Conservation (phyloP, 345 rosid genomes). For the Brassica rapa region DNA sequence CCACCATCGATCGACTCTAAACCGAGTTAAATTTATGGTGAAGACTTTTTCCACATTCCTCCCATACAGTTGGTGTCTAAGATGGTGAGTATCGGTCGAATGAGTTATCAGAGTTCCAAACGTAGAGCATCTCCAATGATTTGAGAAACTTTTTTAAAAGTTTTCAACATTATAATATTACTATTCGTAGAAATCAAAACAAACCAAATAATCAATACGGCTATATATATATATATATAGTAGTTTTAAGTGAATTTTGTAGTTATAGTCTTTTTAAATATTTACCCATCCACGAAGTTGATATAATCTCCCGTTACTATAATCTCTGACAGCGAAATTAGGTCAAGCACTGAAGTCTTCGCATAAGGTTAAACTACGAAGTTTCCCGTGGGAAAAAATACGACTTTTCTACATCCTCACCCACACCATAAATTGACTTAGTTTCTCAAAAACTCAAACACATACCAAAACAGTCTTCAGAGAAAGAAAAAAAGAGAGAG, state of each 20-base stretch:
- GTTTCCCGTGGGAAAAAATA: too few species aligned
- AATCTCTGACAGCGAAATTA: constrained; percentile 36
- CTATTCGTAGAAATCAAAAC: neutral
- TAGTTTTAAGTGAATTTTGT: neutral
- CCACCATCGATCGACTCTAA: neutral
- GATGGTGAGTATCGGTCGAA: constrained; percentile 59
- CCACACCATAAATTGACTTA: neutral
- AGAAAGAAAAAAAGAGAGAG: neutral
- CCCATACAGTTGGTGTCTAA: constrained; percentile 45
- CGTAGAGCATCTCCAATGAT: neutral
- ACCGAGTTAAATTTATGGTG: neutral
- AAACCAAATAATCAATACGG: neutral
- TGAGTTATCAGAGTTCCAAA: neutral
- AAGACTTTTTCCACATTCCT: neutral
- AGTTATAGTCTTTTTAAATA: neutral
- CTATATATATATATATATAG: too few species aligned
- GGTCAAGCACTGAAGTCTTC: neutral
- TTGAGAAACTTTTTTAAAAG: constrained; percentile 5
- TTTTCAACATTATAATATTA: too few species aligned
- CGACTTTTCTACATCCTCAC: too few species aligned
- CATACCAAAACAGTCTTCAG: neutral
- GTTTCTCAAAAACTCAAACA: neutral
- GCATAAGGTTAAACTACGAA: too few species aligned
- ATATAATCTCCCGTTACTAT: neutral
- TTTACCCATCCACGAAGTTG: neutral